Evolutionary conservation across 2,329 filamentous ascomycete species (phyloP), one percentile per base, ranked within the genome.

Genomic region (Apiospora marii): DNA sequence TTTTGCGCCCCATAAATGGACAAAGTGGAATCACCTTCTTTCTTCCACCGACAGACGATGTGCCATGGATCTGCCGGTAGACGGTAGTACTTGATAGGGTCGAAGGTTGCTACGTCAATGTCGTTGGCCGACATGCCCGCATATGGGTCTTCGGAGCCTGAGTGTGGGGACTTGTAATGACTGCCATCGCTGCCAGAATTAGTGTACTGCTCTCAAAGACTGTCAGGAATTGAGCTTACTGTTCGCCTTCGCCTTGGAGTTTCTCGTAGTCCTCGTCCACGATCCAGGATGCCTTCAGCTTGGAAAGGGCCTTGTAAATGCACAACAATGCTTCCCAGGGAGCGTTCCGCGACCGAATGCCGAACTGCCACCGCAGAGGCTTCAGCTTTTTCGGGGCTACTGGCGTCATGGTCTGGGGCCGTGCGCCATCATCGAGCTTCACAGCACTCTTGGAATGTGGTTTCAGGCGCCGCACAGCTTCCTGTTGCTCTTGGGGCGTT

Each of bases 31-130:
- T 90, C 91, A 87, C 94, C 93, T 76, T 94, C 90, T 76, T 96
- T 97, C 75, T 92, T 88, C 88, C 97, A 96, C 68, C 96, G 93
- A 37, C 96, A 94, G 74, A 93, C 92, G 80, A 98, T 97, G 74
- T 97, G 94, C 95, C 95, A 98, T 14, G 95, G 94, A 79, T 98
- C 96, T 72, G 94, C 94, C 0, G 95, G 95, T n/a, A 98, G 89
- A 76, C 91, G 92, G 82, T 98, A 98, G 74, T 92, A 90, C 76
- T 87, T 85, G 68, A 84, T 82, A 3, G 88, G 86, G 74, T 92
- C 88, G 67, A 87, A 81, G n/a, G 80, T 78, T 53, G 79, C 79
- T 49, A 81, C 73, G 64, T 82, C 76, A 73, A 81, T 80, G n/a
- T 79, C 75, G 13, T 80, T 78, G 14, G 75, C 72, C 8, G 74